These are phyloP conservation scores for Trametes coccinea DNA, from an alignment of 768 basidiomycete genomes.

Conservation along the genomic window DNA sequence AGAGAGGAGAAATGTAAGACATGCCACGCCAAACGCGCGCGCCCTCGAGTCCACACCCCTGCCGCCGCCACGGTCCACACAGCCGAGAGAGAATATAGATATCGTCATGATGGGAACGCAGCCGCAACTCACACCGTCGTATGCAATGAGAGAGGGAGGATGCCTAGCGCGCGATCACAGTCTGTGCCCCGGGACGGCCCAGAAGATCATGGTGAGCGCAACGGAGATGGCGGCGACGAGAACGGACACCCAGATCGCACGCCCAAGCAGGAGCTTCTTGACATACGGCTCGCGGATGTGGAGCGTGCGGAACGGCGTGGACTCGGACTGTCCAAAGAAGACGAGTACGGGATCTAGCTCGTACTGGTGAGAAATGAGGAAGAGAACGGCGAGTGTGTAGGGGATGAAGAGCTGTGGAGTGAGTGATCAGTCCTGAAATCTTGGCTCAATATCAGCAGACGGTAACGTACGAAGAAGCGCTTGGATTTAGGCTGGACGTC, in stretches of 20 bases:
- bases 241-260: constrained; percentile 88
- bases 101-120: constrained; percentile 5
- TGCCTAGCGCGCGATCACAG: constrained; percentile 43
- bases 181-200: constrained; percentile 93
- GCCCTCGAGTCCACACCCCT: constrained; percentile 12
- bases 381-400: constrained; percentile 84
- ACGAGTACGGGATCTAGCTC: constrained; percentile 96
- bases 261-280: constrained; percentile 81
- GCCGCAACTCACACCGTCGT: neutral
- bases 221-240: constrained; percentile 77
- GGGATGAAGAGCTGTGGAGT: constrained; percentile 88
- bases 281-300: constrained; percentile 93
- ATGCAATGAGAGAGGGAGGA: neutral
- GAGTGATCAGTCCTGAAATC: constrained; percentile 14
- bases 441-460: constrained; percentile 2
- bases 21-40: neutral
- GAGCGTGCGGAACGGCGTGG: constrained; percentile 94
- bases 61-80: constrained; percentile 15
- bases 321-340: constrained; percentile 91
- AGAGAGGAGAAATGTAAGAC: constrained; percentile 1
- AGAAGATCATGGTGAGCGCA: constrained; percentile 88
- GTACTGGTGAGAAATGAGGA: constrained; percentile 94
- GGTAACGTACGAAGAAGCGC: constrained; percentile 84
- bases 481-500: constrained; percentile 91
- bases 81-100: constrained; percentile 11